phyloP scores from a whole-genome alignment of 768 basidiomycete genomes.

The Paxillus rubicundulus region DNA sequence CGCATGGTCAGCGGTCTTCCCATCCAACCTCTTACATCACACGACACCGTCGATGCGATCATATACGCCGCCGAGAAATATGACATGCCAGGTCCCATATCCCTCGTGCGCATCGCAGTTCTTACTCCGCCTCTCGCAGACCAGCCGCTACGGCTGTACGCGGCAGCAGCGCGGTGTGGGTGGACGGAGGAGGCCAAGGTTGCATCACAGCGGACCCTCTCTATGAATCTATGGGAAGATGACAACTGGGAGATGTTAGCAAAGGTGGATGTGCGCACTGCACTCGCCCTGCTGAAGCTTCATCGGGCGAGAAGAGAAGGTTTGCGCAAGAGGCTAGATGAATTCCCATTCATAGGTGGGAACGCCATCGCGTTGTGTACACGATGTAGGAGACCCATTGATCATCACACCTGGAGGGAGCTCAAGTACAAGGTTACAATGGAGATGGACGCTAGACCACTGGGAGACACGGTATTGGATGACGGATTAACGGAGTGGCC shows the following conservation, averaged over 20 bases:
- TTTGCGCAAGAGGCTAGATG: conserved; percentile 48
- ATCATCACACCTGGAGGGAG: conserved; percentile 64
- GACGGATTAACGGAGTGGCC: conserved; percentile 52
- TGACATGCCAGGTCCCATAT: conserved; percentile 64
- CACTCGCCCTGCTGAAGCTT: conserved; percentile 53
- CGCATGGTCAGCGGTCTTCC: conserved; percentile 62
- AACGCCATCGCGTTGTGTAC: conserved; percentile 43
- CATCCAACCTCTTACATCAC: conserved; percentile 46
- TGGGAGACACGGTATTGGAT: conserved; percentile 55
- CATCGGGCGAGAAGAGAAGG: conserved; percentile 52
- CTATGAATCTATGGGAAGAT: conserved; percentile 48
- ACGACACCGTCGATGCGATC: conserved; percentile 54
- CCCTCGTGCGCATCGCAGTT: conserved; percentile 57
- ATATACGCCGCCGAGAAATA: conserved; percentile 67
- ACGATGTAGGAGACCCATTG: conserved; percentile 46
- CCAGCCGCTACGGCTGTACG: conserved; percentile 53
- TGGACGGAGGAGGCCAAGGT: conserved; percentile 56
- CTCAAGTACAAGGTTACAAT: conserved; percentile 54
- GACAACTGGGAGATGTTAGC: conserved; percentile 44
- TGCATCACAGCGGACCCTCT: conserved; percentile 55
- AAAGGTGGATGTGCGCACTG: conserved; percentile 48
- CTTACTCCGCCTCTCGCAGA: conserved; percentile 49
- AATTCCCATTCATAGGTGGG: conserved; percentile 56
- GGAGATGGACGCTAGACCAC: conserved; percentile 58
- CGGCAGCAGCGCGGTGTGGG: conserved; percentile 53